Percentiles rank a stretch among this genome's conserved stretches.
Evolutionary conservation across 345 rosid genomes (phyloP).

Genomic region (Melaleuca quinquenervia): DNA sequence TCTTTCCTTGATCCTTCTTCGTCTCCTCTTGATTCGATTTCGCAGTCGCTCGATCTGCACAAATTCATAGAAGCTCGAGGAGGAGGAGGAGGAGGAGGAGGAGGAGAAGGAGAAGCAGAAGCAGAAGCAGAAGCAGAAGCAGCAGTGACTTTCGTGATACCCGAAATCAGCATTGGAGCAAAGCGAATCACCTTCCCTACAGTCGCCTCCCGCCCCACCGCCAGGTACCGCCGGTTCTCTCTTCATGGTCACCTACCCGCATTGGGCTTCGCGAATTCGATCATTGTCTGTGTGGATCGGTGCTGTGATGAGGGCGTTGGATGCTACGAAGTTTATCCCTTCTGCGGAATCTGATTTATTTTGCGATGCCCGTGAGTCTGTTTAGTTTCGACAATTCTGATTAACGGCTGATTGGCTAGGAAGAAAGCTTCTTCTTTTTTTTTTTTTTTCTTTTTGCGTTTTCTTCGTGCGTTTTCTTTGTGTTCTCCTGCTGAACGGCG

Average conservation of each 20-base stretch:
- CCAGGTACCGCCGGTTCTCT: not conserved
- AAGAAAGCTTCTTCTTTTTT: too few species aligned
- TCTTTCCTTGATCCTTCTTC: not conserved
- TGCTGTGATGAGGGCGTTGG: not conserved
- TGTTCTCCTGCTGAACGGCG: not conserved
- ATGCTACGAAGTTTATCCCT: not conserved
- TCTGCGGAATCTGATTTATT: not conserved
- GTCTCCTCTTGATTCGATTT: not conserved
- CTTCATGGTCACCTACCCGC: not conserved
- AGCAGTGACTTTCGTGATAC: not conserved
- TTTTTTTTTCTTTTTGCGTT: not conserved
- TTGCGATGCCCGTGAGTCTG: not conserved
- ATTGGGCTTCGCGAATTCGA: not conserved
- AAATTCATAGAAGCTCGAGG: not conserved
- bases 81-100: not conserved
- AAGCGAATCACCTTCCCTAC: not conserved
- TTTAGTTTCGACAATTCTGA: not conserved
- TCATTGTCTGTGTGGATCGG: not conserved
- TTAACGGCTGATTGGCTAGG: not conserved
- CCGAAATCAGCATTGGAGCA: not conserved
- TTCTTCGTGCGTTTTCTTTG: not conserved
- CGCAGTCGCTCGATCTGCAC: not conserved
- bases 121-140: not conserved
- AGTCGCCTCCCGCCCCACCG: not conserved
- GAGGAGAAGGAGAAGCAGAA: not conserved